Percentiles rank a stretch among this genome's conserved stretches.
These are phyloP conservation scores for Kalmanozyma brasiliensis DNA, from an alignment of 1,284 basidiomycete genomes.

Conservation along the genomic window DNA sequence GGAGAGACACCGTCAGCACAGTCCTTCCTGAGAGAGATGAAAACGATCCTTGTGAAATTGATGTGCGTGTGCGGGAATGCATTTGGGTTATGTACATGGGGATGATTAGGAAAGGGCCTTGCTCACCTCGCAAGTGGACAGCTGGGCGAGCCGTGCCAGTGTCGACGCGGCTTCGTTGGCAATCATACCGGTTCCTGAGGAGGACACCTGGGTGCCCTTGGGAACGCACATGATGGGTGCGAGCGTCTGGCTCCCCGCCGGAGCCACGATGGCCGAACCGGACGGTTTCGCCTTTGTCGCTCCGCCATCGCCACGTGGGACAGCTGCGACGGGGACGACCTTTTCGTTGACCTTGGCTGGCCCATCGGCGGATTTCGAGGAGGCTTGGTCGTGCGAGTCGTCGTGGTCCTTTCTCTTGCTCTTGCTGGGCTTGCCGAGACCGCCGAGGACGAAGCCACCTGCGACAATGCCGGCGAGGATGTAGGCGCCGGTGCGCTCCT, in stretches of 20 bases:
- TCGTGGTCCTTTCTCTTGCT: constrained; percentile 27
- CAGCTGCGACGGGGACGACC: constrained; percentile 30
- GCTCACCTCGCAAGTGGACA: constrained; percentile 56
- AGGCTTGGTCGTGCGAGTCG: constrained; percentile 6
- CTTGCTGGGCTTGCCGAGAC: constrained; percentile 66
- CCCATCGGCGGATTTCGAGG: constrained; percentile 3
- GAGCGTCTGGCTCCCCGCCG: constrained; percentile 37
- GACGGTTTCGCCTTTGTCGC: constrained; percentile 21
- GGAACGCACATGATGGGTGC: constrained; percentile 50
- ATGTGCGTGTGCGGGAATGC: background rate
- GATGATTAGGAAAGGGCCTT: constrained; percentile 22
- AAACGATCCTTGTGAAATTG: background rate
- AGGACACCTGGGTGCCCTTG: constrained; percentile 33
- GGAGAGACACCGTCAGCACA: constrained; percentile 10
- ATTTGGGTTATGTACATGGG: constrained; percentile 14
- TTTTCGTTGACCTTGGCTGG: constrained; percentile 6
- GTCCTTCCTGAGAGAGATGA: background rate
- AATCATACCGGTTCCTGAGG: constrained; percentile 2
- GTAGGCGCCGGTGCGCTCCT: constrained; percentile 73
- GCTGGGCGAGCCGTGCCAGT: constrained; percentile 37
- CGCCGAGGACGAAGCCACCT: constrained; percentile 73
- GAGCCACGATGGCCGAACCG: constrained; percentile 23
- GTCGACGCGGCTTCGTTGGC: constrained; percentile 13
- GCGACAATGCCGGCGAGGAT: constrained; percentile 73
- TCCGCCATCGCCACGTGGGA: constrained; percentile 26